phyloP scores from a whole-genome alignment of 192 early-diverging fungal species.

The Phlyctochytrium planicorne region DNA sequence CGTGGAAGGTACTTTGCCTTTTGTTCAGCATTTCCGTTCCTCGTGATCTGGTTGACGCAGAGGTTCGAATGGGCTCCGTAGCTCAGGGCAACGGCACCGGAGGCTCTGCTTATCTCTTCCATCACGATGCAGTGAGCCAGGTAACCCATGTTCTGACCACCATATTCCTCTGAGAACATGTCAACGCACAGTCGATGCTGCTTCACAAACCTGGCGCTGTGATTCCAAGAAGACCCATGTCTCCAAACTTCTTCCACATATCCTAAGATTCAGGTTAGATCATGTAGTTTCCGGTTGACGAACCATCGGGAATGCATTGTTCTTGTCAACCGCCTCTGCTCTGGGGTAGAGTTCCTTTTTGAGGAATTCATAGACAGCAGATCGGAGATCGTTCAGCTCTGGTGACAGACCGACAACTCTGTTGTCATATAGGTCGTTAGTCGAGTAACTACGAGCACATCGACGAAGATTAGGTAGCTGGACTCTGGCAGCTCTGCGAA shows the following conservation, averaged over 20 bases:
- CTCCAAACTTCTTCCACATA: constrained; percentile 96
- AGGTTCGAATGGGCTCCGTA: constrained; percentile 98
- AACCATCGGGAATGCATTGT: constrained; percentile 88
- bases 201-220: constrained; percentile 65
- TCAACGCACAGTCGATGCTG: not conserved
- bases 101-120: constrained; percentile 90
- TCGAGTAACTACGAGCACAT: too few relatives aligned
- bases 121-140: constrained; percentile 86
- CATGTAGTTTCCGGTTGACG: too few relatives aligned
- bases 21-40: constrained; percentile 84
- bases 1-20: constrained; percentile 88
- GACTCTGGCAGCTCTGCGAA: too few relatives aligned
- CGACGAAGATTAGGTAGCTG: too few relatives aligned
- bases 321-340: constrained; percentile 77
- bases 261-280: too few relatives aligned
- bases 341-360: constrained; percentile 79
- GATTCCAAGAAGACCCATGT: constrained; percentile 92
- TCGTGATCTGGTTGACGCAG: constrained; percentile 93
- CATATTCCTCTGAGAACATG: constrained; percentile 63
- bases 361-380: constrained; percentile 72
- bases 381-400: constrained; percentile 71
- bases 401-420: constrained; percentile 73
- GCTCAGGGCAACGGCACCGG: constrained; percentile 84
- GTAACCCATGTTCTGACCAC: constrained; percentile 87
- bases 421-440: constrained; percentile 67